Conservation (phyloP, 108 stramenopile genomes). For the Nitzschia sp. region DNA sequence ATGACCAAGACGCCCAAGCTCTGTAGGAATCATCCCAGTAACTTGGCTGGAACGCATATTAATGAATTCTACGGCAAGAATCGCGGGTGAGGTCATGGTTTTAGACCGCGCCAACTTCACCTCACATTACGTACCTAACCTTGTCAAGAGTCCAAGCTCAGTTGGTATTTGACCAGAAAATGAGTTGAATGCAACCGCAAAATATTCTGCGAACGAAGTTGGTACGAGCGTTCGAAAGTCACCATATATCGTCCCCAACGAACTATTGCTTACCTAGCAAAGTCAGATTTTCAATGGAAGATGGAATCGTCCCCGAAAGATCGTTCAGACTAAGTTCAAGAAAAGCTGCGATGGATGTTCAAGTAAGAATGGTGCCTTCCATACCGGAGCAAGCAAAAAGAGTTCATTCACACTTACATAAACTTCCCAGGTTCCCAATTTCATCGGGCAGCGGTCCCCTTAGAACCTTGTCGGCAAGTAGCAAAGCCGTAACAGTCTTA, state of each 20-base stretch:
- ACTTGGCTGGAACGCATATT: constrained; percentile 42
- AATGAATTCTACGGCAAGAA: constrained; percentile 7
- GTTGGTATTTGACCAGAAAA: constrained; percentile 46
- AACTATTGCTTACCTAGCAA: constrained; percentile 13
- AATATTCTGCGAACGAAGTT: constrained; percentile 13
- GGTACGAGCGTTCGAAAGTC: not conserved
- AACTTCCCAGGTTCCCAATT: constrained; percentile 28
- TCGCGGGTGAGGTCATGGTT: not conserved
- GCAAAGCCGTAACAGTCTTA: constrained; percentile 9
- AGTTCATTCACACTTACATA: constrained; percentile 21
- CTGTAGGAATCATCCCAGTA: constrained; percentile 33
- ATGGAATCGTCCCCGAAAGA: constrained; percentile 52
- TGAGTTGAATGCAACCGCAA: constrained; percentile 24
- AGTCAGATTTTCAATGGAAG: constrained; percentile 27
- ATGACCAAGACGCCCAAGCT: constrained; percentile 35
- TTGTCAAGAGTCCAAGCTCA: constrained; percentile 43
- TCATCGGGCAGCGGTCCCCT: constrained; percentile 29
- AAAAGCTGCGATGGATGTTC: constrained; percentile 9
- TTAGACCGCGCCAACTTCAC: no score
- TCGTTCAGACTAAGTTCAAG: constrained; percentile 31
- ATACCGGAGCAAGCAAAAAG: not conserved
- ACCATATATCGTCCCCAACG: not conserved
- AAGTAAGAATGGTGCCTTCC: not conserved
- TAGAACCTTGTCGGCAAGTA: constrained; percentile 21
- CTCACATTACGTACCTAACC: constrained; percentile 24